Base-by-base conservation (phyloP, 2,329 filamentous ascomycete genomes). In the Zymoseptoria tritici region DNA sequence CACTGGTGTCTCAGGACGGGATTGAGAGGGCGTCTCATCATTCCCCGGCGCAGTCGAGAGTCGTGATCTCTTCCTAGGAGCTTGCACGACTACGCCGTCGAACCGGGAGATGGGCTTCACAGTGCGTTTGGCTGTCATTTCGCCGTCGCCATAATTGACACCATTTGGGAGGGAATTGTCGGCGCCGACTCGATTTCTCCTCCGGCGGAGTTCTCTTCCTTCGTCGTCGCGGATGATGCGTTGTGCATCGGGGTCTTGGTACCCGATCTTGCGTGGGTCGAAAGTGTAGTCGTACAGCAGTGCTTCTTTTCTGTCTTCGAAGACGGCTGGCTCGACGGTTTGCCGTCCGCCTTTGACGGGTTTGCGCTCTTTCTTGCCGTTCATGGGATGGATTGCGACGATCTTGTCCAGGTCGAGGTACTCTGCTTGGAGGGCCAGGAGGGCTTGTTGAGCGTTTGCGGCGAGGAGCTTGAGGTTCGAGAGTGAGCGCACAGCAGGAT, bases 281-380 rank as follows among this genome's bases (percentile, higher is more conserved):
- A 82, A 82, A 36, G 76, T 78, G 69, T 85, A 86, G 58, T 82
- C 81, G 67, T 86, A 86, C 0, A 86, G 72, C 59, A 80, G 79
- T 1, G 83, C 79, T 72, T 86, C 83, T 64, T 85, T 85, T 71
- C 80, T 80, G 64, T 84, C 83, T 66, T 85, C 83, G 61, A 78
- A 85, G 2, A 82, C 69, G n/a, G 74, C 71, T 4, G 74, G 72
- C 11, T 77, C 73, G 24, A 79, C 67, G 9, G 81, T 79, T 20
- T 75, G 70, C 20, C 78, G 74, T 11, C 77, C 78, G 20, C 79
- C 79, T 59, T 78, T 78, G 29, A 76, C 77, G 7, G 80, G 75
- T 62, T 82, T 81, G 60, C 82, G 80, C 2, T 80, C 78, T 49
- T 79, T 75, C 50, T 78, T 76, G 59, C 78, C 76, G 68, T 83